Percentiles rank a stretch among this genome's conserved stretches.
phyloP scores from a whole-genome alignment of 257 asterid genomes.

The Nicotiana attenuata region DNA sequence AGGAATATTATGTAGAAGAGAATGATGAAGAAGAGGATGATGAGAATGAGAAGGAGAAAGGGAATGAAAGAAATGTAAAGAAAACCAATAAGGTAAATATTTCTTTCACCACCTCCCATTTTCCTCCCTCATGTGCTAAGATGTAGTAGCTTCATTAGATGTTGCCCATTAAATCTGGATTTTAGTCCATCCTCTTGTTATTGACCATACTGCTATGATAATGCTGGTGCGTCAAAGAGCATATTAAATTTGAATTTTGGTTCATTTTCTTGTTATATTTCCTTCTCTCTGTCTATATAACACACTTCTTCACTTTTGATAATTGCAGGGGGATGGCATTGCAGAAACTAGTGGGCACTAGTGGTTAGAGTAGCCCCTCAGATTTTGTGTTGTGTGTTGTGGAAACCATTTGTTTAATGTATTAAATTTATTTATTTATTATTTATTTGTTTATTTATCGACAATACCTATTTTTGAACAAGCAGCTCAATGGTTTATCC shows the following conservation, averaged over 20 bases:
- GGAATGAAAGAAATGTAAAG: conserved; percentile 51
- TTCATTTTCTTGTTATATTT: not conserved
- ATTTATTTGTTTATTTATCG: not conserved
- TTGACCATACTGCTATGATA: not conserved
- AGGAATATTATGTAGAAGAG: conserved; percentile 24
- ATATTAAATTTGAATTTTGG: not conserved
- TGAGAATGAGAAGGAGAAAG: conserved; percentile 18
- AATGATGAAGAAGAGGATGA: conserved; percentile 42
- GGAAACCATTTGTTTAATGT: not conserved
- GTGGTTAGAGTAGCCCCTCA: not conserved
- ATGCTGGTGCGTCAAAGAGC: not conserved
- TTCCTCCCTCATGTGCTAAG: not conserved
- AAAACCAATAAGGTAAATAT: not conserved
- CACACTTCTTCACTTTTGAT: not conserved
- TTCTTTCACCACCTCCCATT: not conserved
- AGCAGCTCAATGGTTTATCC: not conserved
- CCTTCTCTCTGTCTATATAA: not conserved
- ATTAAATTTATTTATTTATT: not conserved
- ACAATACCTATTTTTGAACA: not conserved
- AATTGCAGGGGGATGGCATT: not conserved
- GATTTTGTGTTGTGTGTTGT: not conserved
- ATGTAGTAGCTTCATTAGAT: not conserved
- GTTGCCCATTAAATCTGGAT: not conserved
- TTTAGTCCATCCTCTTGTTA: not conserved
- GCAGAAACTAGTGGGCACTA: not conserved